Evolutionary conservation across 495 filamentous ascomycete genomes (phyloP).

Genomic region (Penicillium manginii): DNA sequence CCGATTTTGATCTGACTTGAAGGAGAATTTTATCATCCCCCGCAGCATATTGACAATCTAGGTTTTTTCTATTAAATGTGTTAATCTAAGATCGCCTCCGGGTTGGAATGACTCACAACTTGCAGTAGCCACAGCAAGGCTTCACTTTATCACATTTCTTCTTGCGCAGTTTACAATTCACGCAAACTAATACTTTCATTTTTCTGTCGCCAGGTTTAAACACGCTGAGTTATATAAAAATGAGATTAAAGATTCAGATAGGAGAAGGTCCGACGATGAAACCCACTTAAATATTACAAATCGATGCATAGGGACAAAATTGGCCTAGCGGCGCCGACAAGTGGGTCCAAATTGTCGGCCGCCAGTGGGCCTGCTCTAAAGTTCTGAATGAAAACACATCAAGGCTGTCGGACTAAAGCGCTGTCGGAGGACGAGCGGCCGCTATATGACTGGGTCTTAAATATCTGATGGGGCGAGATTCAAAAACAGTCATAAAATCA

Average conservation of each 20-base stretch:
- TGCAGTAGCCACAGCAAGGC: conserved; percentile 41
- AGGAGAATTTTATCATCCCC: not conserved
- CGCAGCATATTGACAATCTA: conserved; percentile 14
- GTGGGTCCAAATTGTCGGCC: not conserved
- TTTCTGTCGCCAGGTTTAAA: not conserved
- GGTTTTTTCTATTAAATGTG: conserved; percentile 13
- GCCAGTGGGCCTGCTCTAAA: no score
- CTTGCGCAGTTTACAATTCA: conserved; percentile 42
- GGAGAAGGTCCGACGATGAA: not conserved
- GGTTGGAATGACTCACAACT: conserved; percentile 20
- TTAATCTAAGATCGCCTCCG: no score
- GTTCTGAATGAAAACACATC: no score
- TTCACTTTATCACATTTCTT: conserved; percentile 41
- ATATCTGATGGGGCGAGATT: no score
- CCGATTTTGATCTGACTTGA: no score
- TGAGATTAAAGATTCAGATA: not conserved
- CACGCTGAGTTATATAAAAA: not conserved
- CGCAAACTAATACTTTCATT: conserved; percentile 21
- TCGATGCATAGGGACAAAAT: not conserved
- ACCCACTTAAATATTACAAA: not conserved
- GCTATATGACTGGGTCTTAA: no score
- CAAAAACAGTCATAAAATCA: no score
- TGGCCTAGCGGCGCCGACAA: conserved; percentile 9
- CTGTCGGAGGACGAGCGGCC: no score
- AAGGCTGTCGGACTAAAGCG: no score